phyloP scores from a whole-genome alignment of 2,329 filamentous ascomycete species.

The Stemphylium vesicarium region DNA sequence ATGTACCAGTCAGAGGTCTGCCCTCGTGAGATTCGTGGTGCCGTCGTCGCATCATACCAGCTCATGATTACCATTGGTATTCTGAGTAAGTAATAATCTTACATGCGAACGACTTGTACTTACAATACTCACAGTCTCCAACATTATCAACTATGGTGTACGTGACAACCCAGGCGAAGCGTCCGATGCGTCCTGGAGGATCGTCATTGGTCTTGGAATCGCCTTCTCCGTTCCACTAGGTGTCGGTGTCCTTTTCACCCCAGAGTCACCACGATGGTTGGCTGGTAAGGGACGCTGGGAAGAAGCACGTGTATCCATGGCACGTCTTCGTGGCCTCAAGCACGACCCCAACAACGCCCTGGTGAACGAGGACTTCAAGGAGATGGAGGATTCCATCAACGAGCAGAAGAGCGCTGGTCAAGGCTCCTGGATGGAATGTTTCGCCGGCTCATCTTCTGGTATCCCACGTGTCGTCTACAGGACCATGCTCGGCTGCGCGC shows the following conservation, averaged over 20 bases:
- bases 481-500: slow-evolving; percentile 36
- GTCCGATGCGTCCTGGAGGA: slow-evolving; percentile 45
- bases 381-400: slow-evolving; percentile 41
- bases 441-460: slow-evolving; percentile 43
- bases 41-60: slow-evolving; percentile 61
- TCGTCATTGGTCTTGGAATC: slow-evolving; percentile 44
- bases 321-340: slow-evolving; percentile 60
- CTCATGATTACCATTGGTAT: slow-evolving; percentile 56
- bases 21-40: slow-evolving; percentile 67
- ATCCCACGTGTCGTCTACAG: slow-evolving; percentile 50
- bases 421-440: slow-evolving; percentile 40
- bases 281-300: slow-evolving; percentile 58
- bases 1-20: slow-evolving; percentile 72
- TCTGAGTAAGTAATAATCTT: slow-evolving; percentile 13
- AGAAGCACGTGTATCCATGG: slow-evolving; percentile 58
- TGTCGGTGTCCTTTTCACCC: slow-evolving; percentile 39
- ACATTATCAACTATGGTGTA: slow-evolving; percentile 51
- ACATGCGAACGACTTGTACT: background rate
- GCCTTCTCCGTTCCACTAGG: slow-evolving; percentile 40
- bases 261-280: slow-evolving; percentile 51
- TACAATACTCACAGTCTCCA: slow-evolving; percentile 24
- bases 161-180: slow-evolving; percentile 47
- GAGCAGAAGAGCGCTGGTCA: slow-evolving; percentile 38
- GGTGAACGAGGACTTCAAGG: slow-evolving; percentile 60
- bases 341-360: slow-evolving; percentile 54